Percentiles rank a stretch among this genome's conserved stretches.
Conservation (phyloP, 2,329 filamentous ascomycete genomes). For the Thermothelomyces thermophilus region DNA sequence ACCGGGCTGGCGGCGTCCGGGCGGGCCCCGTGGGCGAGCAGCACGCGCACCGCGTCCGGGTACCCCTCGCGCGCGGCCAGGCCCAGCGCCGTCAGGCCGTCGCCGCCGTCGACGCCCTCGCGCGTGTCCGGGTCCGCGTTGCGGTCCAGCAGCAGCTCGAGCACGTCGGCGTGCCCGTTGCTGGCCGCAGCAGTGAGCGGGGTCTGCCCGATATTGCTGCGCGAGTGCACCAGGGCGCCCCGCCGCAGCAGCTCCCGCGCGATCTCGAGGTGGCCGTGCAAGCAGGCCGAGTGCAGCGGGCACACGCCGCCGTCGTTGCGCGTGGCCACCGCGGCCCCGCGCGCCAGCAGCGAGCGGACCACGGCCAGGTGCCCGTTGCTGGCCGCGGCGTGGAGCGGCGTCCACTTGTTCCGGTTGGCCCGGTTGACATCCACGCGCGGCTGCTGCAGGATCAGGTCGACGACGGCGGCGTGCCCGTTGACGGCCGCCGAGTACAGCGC, state of each 20-base stretch:
- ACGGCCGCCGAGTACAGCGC: neutral
- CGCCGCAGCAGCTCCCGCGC: neutral
- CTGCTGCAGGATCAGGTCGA: neutral
- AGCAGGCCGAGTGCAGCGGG: neutral
- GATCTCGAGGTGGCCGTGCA: neutral
- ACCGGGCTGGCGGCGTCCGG: too few species aligned
- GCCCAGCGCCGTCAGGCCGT: neutral
- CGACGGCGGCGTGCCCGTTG: neutral
- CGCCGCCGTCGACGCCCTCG: neutral
- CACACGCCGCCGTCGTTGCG: neutral
- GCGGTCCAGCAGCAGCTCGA: neutral
- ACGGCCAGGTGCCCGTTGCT: neutral
- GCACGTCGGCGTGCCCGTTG: neutral
- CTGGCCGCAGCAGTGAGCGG: neutral
- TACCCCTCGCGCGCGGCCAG: neutral
- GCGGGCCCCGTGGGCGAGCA: neutral
- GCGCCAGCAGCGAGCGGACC: neutral
- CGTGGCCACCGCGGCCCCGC: neutral
- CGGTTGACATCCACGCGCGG: neutral
- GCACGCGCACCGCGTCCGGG: neutral
- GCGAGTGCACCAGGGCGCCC: neutral
- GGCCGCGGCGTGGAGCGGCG: neutral
- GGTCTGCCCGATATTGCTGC: neutral
- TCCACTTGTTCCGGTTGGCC: neutral
- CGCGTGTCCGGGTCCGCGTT: neutral